Evolutionary conservation across 2,329 filamentous ascomycete genomes (phyloP), one percentile per base, ranked within the genome.

Genomic region (Metarhizium anisopliae): DNA sequence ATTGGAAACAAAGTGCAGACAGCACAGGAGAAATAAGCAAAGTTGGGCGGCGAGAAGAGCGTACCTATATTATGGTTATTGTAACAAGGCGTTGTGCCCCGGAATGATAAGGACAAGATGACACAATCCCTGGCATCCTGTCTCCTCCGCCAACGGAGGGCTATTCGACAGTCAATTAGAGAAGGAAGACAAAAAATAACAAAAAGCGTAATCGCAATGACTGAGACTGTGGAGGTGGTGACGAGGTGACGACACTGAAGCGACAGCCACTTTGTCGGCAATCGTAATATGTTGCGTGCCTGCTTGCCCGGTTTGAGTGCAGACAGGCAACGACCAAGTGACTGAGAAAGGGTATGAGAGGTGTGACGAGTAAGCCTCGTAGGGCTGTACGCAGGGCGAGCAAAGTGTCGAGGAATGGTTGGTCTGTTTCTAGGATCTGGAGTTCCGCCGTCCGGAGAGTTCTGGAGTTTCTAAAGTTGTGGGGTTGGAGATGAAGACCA

Each of bases 351-450:
- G 8, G 36, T 5, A 25, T 43, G 25, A 50, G 42, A 54, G 25
- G 47, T 49, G 56, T 58, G 54, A 56, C 54, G 56, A 56, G 54
- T 49, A 51, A 32, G 54, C 56, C 53, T 58, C 51, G 56, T 58
- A 58, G 56, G 53, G 56, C 56, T 55, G 56, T 47, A 47, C 54
- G 42, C 49, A 47, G 25, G 36, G 13, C 45, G 14, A 47, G 14
- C 11, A 8, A 52, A 45, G 32, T 35, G 32, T 35, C 32, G 32
- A 35, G 7, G 5, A 35, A 25, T 25, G 25, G 25, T 25, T 25
- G 25, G 25, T 25, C 25, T 11, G 13, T 47, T 6, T 47, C 16
- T 10, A 51, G 50, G 18, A 40, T 40, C 10, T 38, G 30, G 30
- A 38, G 35, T 25, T n/a, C 13, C 13, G 8, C 13, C 16, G 47